A percentile compares a stretch with the other conserved stretches of the same genome.
Evolutionary conservation across 2,329 filamentous ascomycete genomes (phyloP).

Genomic region (Aspergillus sp.): DNA sequence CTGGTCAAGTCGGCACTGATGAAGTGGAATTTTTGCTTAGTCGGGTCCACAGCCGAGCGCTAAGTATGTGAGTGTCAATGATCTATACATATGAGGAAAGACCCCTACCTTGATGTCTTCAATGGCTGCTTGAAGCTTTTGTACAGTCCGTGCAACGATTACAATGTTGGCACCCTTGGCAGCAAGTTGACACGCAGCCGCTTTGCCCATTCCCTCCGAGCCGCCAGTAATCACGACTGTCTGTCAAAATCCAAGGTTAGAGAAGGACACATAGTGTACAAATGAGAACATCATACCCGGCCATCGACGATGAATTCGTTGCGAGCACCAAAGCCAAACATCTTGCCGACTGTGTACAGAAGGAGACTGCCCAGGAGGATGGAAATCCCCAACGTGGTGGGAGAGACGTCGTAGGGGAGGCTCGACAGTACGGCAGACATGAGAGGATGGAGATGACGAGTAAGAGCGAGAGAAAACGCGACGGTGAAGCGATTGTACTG

Average conservation of each 20-base stretch:
- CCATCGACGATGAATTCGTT: constrained; percentile 84
- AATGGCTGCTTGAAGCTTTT: constrained; percentile 71
- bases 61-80: constrained; percentile 34
- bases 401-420: constrained; percentile 21
- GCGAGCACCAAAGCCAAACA: constrained; percentile 46
- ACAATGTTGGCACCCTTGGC: constrained; percentile 82
- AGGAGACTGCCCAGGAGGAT: constrained; percentile 29
- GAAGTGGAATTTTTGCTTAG: constrained; percentile 74
- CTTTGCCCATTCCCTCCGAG: constrained; percentile 87
- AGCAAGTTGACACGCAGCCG: constrained; percentile 70
- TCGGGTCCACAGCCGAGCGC: constrained; percentile 63
- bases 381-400: constrained; percentile 28
- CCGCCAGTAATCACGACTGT: constrained; percentile 87
- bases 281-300: constrained; percentile 57
- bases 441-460: constrained; percentile 21
- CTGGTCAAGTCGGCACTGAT: constrained; percentile 80
- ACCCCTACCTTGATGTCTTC: constrained; percentile 59
- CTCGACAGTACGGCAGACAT: constrained; percentile 14
- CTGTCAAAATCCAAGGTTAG: constrained; percentile 44
- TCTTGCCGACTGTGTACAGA: constrained; percentile 34
- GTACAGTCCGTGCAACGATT: constrained; percentile 74
- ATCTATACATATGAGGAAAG: neutral
- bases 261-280: neutral
- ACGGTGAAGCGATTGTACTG: neutral
- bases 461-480: constrained; percentile 9